phyloP scores from a whole-genome alignment of 257 asterid genomes.

The Jasminum sambac region DNA sequence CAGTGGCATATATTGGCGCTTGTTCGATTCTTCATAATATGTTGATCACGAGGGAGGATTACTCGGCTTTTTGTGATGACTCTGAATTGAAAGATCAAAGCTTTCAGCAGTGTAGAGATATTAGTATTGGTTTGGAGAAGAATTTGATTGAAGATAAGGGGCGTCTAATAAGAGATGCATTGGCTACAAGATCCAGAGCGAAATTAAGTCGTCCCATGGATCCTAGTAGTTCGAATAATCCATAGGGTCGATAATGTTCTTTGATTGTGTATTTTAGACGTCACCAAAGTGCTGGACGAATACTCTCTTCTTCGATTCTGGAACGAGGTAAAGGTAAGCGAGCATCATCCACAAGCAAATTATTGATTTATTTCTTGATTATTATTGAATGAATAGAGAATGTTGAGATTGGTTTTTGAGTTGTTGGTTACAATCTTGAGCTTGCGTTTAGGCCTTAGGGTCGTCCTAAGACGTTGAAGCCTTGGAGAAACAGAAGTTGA shows the following conservation, averaged over 20 bases:
- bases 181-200: constrained; percentile 46
- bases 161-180: constrained; percentile 41
- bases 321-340: constrained; percentile 20
- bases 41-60: constrained; percentile 78
- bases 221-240: constrained; percentile 1
- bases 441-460: background rate
- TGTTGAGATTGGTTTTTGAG: background rate
- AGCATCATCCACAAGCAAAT: constrained; percentile 5
- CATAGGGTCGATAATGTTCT: background rate
- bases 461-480: too few relatives aligned
- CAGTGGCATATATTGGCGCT: constrained; percentile 74
- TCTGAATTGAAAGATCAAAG: constrained; percentile 16
- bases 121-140: constrained; percentile 26
- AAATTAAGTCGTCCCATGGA: constrained; percentile 18
- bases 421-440: background rate
- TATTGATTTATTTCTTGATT: too few relatives aligned
- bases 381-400: background rate
- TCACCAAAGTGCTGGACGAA: background rate
- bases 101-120: constrained; percentile 6
- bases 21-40: constrained; percentile 84
- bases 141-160: constrained; percentile 31
- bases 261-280: background rate
- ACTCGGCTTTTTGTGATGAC: constrained; percentile 61
- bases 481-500: too few relatives aligned
- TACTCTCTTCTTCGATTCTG: constrained; percentile 5